Percentiles rank a stretch among this genome's conserved stretches.
Conservation (phyloP, 176 grass and related monocot genomes). For the Musa troglodytarum region DNA sequence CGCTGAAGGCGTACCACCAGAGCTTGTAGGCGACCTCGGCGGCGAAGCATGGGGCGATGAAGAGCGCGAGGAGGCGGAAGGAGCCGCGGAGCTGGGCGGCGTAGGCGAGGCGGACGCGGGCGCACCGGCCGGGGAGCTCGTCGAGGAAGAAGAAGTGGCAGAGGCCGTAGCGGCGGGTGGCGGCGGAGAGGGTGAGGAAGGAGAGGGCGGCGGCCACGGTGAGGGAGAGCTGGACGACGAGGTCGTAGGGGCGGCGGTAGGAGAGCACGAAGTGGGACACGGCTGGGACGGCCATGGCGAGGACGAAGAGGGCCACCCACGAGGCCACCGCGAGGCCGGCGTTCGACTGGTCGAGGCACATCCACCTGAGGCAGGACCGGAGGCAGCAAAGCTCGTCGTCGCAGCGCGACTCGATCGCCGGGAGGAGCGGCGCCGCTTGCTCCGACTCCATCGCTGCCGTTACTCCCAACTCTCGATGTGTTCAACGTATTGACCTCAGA, state of each 20-base stretch:
- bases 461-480: neutral
- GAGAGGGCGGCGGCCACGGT: slow-evolving; percentile 33
- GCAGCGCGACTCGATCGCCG: slow-evolving; percentile 21
- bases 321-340: slow-evolving; percentile 18
- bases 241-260: slow-evolving; percentile 39
- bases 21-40: slow-evolving; percentile 63
- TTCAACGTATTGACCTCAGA: neutral
- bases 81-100: slow-evolving; percentile 32
- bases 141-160: slow-evolving; percentile 71
- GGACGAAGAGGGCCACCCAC: slow-evolving; percentile 32
- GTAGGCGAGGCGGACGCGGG: slow-evolving; percentile 45
- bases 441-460: neutral
- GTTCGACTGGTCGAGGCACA: slow-evolving; percentile 54
- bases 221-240: slow-evolving; percentile 49
- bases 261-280: slow-evolving; percentile 13
- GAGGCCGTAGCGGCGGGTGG: slow-evolving; percentile 40
- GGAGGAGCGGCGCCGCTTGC: neutral
- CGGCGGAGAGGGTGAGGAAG: slow-evolving; percentile 42
- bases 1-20: slow-evolving; percentile 38
- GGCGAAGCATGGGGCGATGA: slow-evolving; percentile 47
- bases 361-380: slow-evolving; percentile 51
- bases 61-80: slow-evolving; percentile 46
- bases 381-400: slow-evolving; percentile 65
- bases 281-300: slow-evolving; percentile 25
- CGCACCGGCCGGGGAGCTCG: slow-evolving; percentile 43